Percentiles rank a stretch among this genome's conserved stretches.
These are phyloP conservation scores for Mortierella sp. DNA, from an alignment of 371 early-diverging fungal species.

Conservation along the genomic window DNA sequence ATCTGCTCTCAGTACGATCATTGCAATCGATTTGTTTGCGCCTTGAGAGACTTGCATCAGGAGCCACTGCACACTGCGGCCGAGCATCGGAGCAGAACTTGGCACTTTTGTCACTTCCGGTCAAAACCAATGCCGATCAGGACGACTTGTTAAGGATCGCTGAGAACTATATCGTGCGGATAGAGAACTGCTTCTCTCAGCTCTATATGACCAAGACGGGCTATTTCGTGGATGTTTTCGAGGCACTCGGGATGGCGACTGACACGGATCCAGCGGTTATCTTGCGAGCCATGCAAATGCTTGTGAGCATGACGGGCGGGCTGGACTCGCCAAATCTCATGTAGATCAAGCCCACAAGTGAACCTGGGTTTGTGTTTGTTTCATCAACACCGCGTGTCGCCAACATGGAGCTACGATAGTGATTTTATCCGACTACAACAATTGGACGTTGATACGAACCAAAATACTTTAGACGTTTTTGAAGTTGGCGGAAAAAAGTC, in stretches of 20 bases:
- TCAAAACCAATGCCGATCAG: conserved; percentile 66
- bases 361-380: no score
- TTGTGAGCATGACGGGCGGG: conserved; percentile 51
- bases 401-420: no score
- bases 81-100: conserved; percentile 47
- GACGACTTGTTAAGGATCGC: conserved; percentile 65
- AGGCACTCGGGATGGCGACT: conserved; percentile 66
- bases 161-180: conserved; percentile 68
- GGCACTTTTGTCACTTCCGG: conserved; percentile 54
- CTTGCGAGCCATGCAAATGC: conserved; percentile 71
- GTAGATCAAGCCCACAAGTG: conserved; percentile 1
- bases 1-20: conserved; percentile 56
- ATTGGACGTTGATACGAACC: no score
- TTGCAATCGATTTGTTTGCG: conserved; percentile 63
- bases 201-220: conserved; percentile 69
- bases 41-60: conserved; percentile 64
- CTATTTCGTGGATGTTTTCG: conserved; percentile 64
- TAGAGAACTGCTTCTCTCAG: conserved; percentile 72
- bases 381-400: no score
- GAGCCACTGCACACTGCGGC: conserved; percentile 39
- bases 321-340: conserved; percentile 29
- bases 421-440: no score
- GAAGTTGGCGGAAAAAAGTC: no score
- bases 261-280: conserved; percentile 69
- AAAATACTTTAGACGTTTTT: no score